A percentile compares a stretch with the other conserved stretches of the same genome.
These are phyloP conservation scores for Annona squamosa DNA, from an alignment of 164 flowering plant species.

Conservation along the genomic window DNA sequence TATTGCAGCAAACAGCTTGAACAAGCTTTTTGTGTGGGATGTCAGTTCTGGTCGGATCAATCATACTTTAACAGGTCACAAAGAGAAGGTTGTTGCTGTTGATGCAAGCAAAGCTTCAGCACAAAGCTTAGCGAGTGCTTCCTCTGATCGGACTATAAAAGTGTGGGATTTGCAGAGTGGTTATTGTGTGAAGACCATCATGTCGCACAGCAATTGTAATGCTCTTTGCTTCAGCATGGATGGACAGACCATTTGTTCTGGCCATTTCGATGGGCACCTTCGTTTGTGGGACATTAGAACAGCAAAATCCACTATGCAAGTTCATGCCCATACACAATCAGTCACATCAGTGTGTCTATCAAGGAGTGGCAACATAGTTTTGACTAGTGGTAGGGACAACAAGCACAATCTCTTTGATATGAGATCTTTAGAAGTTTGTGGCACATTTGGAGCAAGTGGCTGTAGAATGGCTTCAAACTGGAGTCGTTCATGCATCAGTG, in stretches of 20 bases:
- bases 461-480: slow-evolving; percentile 82
- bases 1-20: slow-evolving; percentile 89
- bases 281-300: slow-evolving; percentile 79
- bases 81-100: slow-evolving; percentile 85
- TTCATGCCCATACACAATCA: slow-evolving; percentile 78
- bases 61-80: slow-evolving; percentile 91
- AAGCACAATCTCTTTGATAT: slow-evolving; percentile 82
- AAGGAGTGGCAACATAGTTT: slow-evolving; percentile 51
- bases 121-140: slow-evolving; percentile 72
- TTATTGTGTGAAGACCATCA: slow-evolving; percentile 72
- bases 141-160: slow-evolving; percentile 92
- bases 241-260: slow-evolving; percentile 80
- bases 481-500: slow-evolving; percentile 91
- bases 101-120: slow-evolving; percentile 72
- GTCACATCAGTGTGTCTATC: slow-evolving; percentile 75
- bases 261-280: slow-evolving; percentile 91
- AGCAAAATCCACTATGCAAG: slow-evolving; percentile 74
- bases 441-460: slow-evolving; percentile 63
- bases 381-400: slow-evolving; percentile 93
- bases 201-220: slow-evolving; percentile 83
- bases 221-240: slow-evolving; percentile 76
- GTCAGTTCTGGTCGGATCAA: slow-evolving; percentile 60
- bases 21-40: slow-evolving; percentile 91
- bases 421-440: slow-evolving; percentile 75
- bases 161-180: slow-evolving; percentile 90